Evolutionary conservation across 441 rosid species (phyloP).

Genomic region (Arabidopsis lyrata): DNA sequence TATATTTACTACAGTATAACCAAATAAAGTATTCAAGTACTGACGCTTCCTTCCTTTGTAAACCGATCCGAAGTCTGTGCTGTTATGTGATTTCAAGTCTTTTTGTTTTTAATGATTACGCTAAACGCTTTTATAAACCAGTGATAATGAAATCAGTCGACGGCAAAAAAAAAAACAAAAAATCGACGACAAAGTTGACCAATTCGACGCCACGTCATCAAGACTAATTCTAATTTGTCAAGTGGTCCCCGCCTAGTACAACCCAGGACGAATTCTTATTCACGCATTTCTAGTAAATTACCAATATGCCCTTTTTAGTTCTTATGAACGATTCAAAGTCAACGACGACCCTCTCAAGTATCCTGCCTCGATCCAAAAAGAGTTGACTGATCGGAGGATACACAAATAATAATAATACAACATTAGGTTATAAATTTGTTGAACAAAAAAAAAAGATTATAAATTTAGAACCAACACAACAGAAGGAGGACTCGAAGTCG

Average conservation of each 20-base stretch:
- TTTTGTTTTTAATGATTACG: too few relatives aligned
- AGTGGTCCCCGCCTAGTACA: neutral
- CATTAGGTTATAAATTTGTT: too few relatives aligned
- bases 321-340: slow-evolving; percentile 28
- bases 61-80: too few relatives aligned
- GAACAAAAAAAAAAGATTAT: too few relatives aligned
- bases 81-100: too few relatives aligned
- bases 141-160: too few relatives aligned
- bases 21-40: too few relatives aligned
- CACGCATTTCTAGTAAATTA: neutral
- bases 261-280: neutral
- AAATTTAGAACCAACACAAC: neutral
- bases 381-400: neutral
- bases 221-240: neutral
- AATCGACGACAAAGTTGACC: slow-evolving; percentile 39
- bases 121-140: too few relatives aligned
- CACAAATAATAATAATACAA: too few relatives aligned
- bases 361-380: neutral
- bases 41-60: too few relatives aligned
- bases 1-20: too few relatives aligned
- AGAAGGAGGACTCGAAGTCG: neutral
- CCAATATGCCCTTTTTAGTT: neutral
- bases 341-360: slow-evolving; percentile 18
- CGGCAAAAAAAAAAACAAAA: neutral
- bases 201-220: slow-evolving; percentile 22